Base-by-base conservation (phyloP, 352 stramenopile species). In the Globisporangium nodosum region DNA sequence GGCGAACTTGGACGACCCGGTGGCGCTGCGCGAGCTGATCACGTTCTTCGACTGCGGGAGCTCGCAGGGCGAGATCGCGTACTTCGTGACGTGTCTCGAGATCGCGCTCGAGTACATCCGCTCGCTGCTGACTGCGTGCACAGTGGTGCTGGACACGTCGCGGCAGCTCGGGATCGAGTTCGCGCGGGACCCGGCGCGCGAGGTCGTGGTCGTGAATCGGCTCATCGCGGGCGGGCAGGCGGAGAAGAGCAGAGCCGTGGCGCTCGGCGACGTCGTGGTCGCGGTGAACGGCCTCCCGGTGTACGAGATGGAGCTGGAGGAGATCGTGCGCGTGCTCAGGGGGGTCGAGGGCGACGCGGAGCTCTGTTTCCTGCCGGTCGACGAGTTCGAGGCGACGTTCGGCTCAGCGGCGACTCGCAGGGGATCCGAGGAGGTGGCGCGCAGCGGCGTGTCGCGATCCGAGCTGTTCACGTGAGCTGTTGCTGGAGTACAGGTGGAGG, bases 101-200 rank as follows among this genome's bases (percentile, higher is more conserved):
- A 95, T 95, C 56, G 85, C 83, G 37, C 66, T 95, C 51, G 85
- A 95, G 68, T 95, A 94, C 73, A 89, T 94, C 13, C 79, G 85
- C 18, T 92, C 82, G 27, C 80, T 94, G 8, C 55, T 92, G 31
- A 90, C 81, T 1, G 83, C 85, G n/a, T 91, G 81, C 53, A 92
- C 85, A 0, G 81, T 92, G 11, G 78, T 90, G 56, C 61, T 94
- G 18, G 85, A 90, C 18, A 76, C 78, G 11, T 71, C 72, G 21
- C 69, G 74, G 37, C 80, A 84, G 43, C 78, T 94, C 11, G 85
- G 85, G 11, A 87, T 94, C 46, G 76, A 90, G 71, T 92, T 94
- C 61, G 70, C 74, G 3, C 74, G 71, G 20, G 71, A 92, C 54
- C 18, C 58, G 2, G 69, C 68, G 13, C 65, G 70, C 5, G 69